Evolutionary conservation across 768 basidiomycete genomes (phyloP), one percentile per base, ranked within the genome.

Genomic region (Kwoniella newhampshirensis): DNA sequence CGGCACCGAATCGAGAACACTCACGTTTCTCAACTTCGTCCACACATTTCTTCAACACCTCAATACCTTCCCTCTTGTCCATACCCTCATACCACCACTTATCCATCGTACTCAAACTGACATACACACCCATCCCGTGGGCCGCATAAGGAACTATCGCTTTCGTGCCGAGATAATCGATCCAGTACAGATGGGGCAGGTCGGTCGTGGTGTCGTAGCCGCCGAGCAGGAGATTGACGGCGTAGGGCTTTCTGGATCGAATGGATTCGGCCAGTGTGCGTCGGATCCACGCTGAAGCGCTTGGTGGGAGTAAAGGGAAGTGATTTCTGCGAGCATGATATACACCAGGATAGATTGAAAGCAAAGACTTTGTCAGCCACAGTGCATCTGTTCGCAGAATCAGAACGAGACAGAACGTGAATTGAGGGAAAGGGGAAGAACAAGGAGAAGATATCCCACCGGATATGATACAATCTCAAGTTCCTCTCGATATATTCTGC

Each of bases 401-500:
- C n/a, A n/a, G n/a, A n/a, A n/a, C n/a, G n/a, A 32, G 32, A 32
- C 6, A 13, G 32, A 6, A 32, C 6, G 44, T 8, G 44, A 45
- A 4, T 11, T 13, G 21, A 18, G 18, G 26, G 27, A 48, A 3
- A n/a, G 12, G 17, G 44, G 27, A 25, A 21, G 21, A 51, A 42
- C 13, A 20, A 15, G 25, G 20, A 40, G 37, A 51, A 25, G 20
- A 40, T n/a, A n/a, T 18, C 77, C 54, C 51, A 81, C 79, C 94
- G 87, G 72, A 98, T 98, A 70, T 96, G 90, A 79, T 94, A 93
- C 45, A 99, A 81, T 43, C 94, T 87, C 64, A 99, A 85, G 80
- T 96, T 98, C 60, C 94, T 86, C 73, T 97, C 92, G 60, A 98
- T 84, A 69, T 83, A 99, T 78, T 99, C 96, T 1, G 94, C 88